Evolutionary conservation across 768 basidiomycete species (phyloP).

Genomic region (Dacryopinax spathularia): DNA sequence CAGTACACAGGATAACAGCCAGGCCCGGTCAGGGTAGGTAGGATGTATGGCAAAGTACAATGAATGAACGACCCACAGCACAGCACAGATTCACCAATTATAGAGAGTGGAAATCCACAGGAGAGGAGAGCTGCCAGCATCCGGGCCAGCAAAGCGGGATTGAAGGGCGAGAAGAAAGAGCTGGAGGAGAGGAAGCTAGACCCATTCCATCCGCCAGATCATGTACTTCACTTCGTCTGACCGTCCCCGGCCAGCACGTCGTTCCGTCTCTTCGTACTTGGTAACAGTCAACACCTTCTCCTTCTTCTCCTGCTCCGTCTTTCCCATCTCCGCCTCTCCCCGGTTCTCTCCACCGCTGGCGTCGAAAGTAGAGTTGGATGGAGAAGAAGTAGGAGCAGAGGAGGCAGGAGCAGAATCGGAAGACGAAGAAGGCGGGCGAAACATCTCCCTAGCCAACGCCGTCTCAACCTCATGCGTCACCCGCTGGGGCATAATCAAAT

Average conservation of each 20-base stretch:
- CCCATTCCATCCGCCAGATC: conserved; percentile 63
- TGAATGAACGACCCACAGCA: no score
- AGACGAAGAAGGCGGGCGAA: no score
- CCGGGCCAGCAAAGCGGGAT: no score
- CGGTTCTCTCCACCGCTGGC: neutral
- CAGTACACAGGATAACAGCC: no score
- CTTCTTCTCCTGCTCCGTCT: conserved; percentile 3
- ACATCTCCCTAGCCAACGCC: conserved; percentile 41
- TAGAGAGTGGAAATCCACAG: no score
- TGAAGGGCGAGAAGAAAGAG: neutral
- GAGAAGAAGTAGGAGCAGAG: neutral
- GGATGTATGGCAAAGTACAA: no score
- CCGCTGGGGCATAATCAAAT: conserved; percentile 60
- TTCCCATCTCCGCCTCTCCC: conserved; percentile 7
- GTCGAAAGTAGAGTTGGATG: neutral
- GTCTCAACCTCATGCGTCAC: conserved; percentile 38
- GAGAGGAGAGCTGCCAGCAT: no score
- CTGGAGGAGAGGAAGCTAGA: conserved; percentile 8
- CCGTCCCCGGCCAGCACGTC: conserved; percentile 43
- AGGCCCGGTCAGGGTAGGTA: no score
- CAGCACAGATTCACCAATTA: no score
- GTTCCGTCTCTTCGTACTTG: conserved; percentile 33
- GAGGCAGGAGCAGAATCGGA: no score
- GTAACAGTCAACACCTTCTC: conserved; percentile 33
- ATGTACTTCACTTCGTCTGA: conserved; percentile 57